Evolutionary conservation across 148 eudicot species (phyloP).

Genomic region (Fagopyrum homotropicum): DNA sequence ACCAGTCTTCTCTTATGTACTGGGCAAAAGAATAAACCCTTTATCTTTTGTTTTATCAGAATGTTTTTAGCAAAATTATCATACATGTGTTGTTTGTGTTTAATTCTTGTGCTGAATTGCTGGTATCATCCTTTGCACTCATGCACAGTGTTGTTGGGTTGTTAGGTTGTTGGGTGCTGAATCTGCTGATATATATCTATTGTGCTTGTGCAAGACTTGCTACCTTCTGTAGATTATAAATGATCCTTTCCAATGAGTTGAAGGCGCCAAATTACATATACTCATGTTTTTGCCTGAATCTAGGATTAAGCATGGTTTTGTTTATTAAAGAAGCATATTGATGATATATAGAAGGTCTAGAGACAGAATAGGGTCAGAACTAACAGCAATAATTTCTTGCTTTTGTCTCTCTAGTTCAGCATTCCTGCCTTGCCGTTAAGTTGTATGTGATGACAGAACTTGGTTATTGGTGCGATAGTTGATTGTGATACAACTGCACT

Average conservation of each 20-base stretch:
- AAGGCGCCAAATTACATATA: neutral
- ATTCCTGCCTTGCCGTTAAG: neutral
- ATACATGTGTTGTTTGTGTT: neutral
- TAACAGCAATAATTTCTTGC: constrained; percentile 1
- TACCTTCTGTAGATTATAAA: neutral
- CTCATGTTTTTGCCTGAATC: neutral
- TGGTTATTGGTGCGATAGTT: neutral
- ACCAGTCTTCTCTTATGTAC: neutral
- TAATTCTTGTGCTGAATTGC: neutral
- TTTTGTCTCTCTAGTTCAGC: neutral
- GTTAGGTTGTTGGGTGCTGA: neutral
- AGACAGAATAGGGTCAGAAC: neutral
- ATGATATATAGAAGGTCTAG: neutral
- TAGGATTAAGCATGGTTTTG: neutral
- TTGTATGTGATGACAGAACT: neutral
- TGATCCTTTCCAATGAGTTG: neutral
- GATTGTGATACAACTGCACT: neutral
- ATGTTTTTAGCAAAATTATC: neutral
- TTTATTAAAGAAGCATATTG: neutral
- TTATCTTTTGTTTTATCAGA: neutral
- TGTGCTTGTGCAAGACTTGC: neutral
- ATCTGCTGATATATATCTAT: neutral
- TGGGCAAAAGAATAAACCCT: neutral
- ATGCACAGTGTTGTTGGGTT: neutral
- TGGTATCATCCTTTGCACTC: constrained; percentile 3